Percentiles rank a stretch among this genome's conserved stretches.
These are phyloP conservation scores for Tulasnella sp. DNA, from an alignment of 768 basidiomycete species.

Conservation along the genomic window DNA sequence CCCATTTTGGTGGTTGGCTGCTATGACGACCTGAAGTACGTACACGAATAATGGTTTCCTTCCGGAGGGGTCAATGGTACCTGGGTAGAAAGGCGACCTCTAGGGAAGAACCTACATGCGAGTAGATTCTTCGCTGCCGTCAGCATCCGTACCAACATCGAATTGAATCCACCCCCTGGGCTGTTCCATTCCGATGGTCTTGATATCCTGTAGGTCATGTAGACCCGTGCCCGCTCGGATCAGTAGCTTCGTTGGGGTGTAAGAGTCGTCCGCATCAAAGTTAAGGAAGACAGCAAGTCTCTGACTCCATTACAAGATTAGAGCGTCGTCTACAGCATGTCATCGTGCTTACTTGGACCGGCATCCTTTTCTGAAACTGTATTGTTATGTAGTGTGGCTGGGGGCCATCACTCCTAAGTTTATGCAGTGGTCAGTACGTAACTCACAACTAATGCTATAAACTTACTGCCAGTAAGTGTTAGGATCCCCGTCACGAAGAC, in stretches of 20 bases:
- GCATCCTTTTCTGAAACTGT: slow-evolving; percentile 82
- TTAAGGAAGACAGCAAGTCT: slow-evolving; percentile 79
- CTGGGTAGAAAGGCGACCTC: not conserved
- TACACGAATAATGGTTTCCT: slow-evolving; percentile 85
- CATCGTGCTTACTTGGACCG: slow-evolving; percentile 70
- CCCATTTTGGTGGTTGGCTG: slow-evolving; percentile 94
- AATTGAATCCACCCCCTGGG: slow-evolving; percentile 92
- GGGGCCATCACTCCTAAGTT: slow-evolving; percentile 63
- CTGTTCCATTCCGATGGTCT: slow-evolving; percentile 71
- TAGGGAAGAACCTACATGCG: slow-evolving; percentile 38
- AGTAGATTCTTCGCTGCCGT: slow-evolving; percentile 53
- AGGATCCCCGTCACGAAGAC: slow-evolving; percentile 74
- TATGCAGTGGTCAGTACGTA: not conserved
- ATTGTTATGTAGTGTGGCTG: slow-evolving; percentile 95
- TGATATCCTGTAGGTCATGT: slow-evolving; percentile 85
- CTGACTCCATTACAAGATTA: no score
- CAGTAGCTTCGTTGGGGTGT: slow-evolving; percentile 84
- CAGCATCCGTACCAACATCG: slow-evolving; percentile 67
- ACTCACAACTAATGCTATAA: not conserved
- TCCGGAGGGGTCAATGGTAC: not conserved
- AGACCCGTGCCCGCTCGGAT: slow-evolving; percentile 86
- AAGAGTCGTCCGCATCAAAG: slow-evolving; percentile 82
- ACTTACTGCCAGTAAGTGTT: slow-evolving; percentile 98
- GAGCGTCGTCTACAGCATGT: no score
- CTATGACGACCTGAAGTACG: slow-evolving; percentile 77